Conservation (phyloP, 2,329 filamentous ascomycete species). For the Tolypocladium album region DNA sequence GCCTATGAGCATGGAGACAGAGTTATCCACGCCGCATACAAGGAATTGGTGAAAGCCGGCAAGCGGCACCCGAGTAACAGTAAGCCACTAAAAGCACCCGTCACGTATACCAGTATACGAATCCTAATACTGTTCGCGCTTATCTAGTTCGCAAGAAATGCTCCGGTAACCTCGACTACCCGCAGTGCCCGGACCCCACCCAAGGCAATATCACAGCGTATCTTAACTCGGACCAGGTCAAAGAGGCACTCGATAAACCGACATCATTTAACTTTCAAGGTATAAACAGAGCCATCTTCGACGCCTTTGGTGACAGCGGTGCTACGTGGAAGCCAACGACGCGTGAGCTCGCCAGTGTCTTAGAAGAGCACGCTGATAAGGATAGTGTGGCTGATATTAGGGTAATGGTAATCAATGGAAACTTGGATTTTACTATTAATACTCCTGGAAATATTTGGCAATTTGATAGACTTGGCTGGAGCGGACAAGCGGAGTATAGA, state of each 20-base stretch:
- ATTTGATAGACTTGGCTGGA: neutral
- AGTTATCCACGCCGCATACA: neutral
- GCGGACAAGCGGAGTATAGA: neutral
- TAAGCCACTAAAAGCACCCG: neutral
- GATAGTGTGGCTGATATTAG: neutral
- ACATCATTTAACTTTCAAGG: neutral
- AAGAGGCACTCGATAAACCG: neutral
- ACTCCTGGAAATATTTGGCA: neutral
- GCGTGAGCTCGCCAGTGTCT: neutral
- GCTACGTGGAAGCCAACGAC: neutral
- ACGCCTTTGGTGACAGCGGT: neutral
- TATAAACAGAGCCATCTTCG: neutral
- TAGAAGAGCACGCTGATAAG: neutral
- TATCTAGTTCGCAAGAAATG: neutral
- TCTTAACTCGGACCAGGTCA: neutral
- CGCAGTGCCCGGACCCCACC: neutral
- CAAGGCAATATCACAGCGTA: neutral
- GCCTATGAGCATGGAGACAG: neutral
- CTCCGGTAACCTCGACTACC: neutral
- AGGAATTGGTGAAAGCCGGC: neutral
- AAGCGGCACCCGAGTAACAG: neutral
- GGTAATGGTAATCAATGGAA: neutral
- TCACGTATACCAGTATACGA: neutral
- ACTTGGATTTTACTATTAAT: neutral
- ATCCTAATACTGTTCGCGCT: neutral